Evolutionary conservation across 495 filamentous ascomycete genomes (phyloP).

Genomic region (Penicillium salamii): DNA sequence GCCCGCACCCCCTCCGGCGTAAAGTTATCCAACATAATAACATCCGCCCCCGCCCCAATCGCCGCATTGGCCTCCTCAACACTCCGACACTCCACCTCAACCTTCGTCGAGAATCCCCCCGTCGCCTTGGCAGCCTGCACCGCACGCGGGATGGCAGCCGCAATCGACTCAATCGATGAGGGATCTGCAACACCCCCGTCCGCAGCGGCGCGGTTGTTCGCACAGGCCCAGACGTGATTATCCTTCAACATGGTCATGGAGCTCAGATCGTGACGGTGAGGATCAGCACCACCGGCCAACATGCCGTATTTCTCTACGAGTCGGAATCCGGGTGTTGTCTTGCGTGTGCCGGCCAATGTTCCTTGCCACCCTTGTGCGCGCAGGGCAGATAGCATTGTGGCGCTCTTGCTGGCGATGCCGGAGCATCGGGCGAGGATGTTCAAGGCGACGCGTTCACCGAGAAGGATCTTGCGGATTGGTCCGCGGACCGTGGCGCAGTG

Average conservation of each 20-base stretch:
- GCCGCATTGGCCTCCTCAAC: slow-evolving; percentile 88
- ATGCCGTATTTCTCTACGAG: slow-evolving; percentile 98
- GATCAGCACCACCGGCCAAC: slow-evolving; percentile 86
- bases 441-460: slow-evolving; percentile 89
- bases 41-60: slow-evolving; percentile 84
- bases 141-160: slow-evolving; percentile 75
- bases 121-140: slow-evolving; percentile 79
- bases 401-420: slow-evolving; percentile 75
- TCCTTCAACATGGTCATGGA: slow-evolving; percentile 99
- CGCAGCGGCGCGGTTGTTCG: slow-evolving; percentile 39
- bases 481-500: slow-evolving; percentile 81
- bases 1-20: slow-evolving; percentile 66
- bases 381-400: slow-evolving; percentile 49
- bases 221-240: slow-evolving; percentile 90
- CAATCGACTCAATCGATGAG: slow-evolving; percentile 24
- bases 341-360: slow-evolving; percentile 89
- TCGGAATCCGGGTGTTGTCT: slow-evolving; percentile 94
- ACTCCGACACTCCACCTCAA: slow-evolving; percentile 92
- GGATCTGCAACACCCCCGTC: slow-evolving; percentile 14
- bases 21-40: slow-evolving; percentile 98
- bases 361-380: slow-evolving; percentile 69
- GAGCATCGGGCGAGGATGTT: slow-evolving; percentile 92
- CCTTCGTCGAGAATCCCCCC: slow-evolving; percentile 85
- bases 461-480: slow-evolving; percentile 78
- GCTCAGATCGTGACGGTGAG: slow-evolving; percentile 86